A percentile compares a stretch with the other conserved stretches of the same genome.
These are phyloP conservation scores for Coemansia sp. DNA, from an alignment of 192 early-diverging fungal species.

Conservation along the genomic window DNA sequence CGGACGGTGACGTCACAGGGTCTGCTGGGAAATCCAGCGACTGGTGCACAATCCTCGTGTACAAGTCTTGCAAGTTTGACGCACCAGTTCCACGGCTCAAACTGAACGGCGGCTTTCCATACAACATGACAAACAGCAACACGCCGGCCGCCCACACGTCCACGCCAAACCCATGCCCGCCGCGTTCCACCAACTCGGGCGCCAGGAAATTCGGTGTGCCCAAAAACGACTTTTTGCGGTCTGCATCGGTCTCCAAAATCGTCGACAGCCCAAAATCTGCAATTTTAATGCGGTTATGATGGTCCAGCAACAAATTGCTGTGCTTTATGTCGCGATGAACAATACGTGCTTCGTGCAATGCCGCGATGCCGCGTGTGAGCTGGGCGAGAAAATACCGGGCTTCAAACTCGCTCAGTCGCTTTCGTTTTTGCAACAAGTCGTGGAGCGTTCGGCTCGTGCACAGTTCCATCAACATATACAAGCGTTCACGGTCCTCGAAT, in stretches of 20 bases:
- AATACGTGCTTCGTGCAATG: constrained; percentile 76
- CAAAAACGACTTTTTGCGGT: constrained; percentile 94
- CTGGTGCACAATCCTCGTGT: constrained; percentile 38
- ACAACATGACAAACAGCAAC: constrained; percentile 86
- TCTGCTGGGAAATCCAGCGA: constrained; percentile 66
- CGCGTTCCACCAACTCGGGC: constrained; percentile 87
- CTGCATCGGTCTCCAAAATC: constrained; percentile 68
- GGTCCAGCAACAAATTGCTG: constrained; percentile 85
- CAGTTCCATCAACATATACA: constrained; percentile 90
- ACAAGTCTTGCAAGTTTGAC: constrained; percentile 37
- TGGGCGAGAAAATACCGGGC: constrained; percentile 83
- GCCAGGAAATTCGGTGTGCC: constrained; percentile 99
- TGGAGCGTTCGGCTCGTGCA: constrained; percentile 88
- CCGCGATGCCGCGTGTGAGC: constrained; percentile 73
- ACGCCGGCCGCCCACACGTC: constrained; percentile 95
- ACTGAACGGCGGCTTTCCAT: constrained; percentile 85
- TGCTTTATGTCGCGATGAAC: constrained; percentile 97
- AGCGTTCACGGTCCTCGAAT: constrained; percentile 85
- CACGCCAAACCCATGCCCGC: constrained; percentile 89
- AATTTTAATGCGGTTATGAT: constrained; percentile 82
- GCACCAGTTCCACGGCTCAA: constrained; percentile 12
- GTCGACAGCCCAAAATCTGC: constrained; percentile 97
- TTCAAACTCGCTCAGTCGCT: constrained; percentile 85
- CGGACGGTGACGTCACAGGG: constrained; percentile 59
- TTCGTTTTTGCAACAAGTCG: constrained; percentile 73